These are phyloP conservation scores for Chytridium lagenaria DNA, from an alignment of 371 early-diverging fungal species.

Conservation along the genomic window DNA sequence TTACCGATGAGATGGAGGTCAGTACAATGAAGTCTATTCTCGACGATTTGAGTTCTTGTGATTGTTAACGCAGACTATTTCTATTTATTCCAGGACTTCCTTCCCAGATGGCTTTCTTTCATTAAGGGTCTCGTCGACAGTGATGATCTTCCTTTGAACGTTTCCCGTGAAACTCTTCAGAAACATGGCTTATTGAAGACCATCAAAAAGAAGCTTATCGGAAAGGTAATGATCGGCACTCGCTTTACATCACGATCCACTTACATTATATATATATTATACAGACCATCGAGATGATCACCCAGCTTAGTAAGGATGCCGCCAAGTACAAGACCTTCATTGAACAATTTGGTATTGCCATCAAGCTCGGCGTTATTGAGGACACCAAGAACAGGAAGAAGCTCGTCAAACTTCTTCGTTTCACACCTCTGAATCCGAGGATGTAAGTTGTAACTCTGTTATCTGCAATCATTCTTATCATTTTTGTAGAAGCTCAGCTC, in stretches of 20 bases:
- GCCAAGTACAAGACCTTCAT: constrained; percentile 78
- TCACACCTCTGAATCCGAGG: constrained; percentile 58
- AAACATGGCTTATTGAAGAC: constrained; percentile 77
- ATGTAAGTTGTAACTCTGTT: background rate
- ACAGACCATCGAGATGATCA: constrained; percentile 80
- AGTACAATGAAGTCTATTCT: too few relatives aligned
- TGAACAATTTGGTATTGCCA: constrained; percentile 69
- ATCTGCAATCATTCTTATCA: constrained; percentile 47
- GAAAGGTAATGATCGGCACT: constrained; percentile 62
- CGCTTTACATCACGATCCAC: too few relatives aligned
- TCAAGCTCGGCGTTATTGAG: constrained; percentile 90
- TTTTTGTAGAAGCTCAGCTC: constrained; percentile 60
- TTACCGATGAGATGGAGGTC: constrained; percentile 87
- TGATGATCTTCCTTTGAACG: constrained; percentile 93
- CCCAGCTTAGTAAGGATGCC: constrained; percentile 71
- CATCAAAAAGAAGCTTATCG: constrained; percentile 84
- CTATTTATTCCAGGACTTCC: constrained; percentile 61
- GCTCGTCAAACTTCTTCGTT: constrained; percentile 82
- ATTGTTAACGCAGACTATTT: background rate
- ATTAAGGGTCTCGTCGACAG: constrained; percentile 87
- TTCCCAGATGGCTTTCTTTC: constrained; percentile 70
- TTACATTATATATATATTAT: background rate
- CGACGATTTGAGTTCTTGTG: too few relatives aligned
- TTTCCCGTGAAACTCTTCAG: constrained; percentile 95
- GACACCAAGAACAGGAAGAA: constrained; percentile 70